Evolutionary conservation across 108 stramenopile genomes (phyloP), one percentile per base, ranked within the genome.

Genomic region (Craspedostauros australis): DNA sequence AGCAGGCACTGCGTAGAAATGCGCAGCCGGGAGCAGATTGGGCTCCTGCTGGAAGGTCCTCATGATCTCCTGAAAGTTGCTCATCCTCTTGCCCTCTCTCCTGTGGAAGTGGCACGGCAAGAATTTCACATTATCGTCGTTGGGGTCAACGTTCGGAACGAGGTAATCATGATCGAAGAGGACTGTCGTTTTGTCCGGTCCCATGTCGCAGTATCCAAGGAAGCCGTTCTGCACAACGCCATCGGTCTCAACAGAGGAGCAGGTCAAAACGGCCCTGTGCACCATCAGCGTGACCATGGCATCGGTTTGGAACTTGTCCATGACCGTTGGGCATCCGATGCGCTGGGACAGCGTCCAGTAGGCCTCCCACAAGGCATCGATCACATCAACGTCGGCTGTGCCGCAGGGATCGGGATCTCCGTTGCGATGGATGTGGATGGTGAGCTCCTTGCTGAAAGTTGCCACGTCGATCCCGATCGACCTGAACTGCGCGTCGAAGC

Each of bases 1-100:
- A 1, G 93, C 93, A 12, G 72, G 84, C 9, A 91, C 88, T 5
- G 88, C 88, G 48, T 94, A 88, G 40, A 93, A 46, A 56, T 84
- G 77, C n/a, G n/a, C n/a, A n/a, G n/a, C n/a, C n/a, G n/a, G n/a
- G n/a, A n/a, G n/a, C n/a, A n/a, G n/a, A n/a, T n/a, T n/a, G n/a
- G n/a, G n/a, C 64, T 19, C 45, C 51, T 12, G 33, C 29, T 14
- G 2, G 31, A 41, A 9, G 57, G 45, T 25, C 23, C 12, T 66
- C 57, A 18, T 49, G 66, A 15, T 5, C 52, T 21, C 28, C 25
- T 39, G 68, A 49, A 34, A 43, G 45, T 24, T 56, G 39, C 23
- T 26, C 7, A 21, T 47, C n/a, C 4, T 46, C 39, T 14, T 37
- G n/a, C 88, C 87, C 63, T 89, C 88, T 41, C 91, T 54, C 5